Evolutionary conservation across 495 filamentous ascomycete genomes (phyloP).

Genomic region (Penicillium manginii): DNA sequence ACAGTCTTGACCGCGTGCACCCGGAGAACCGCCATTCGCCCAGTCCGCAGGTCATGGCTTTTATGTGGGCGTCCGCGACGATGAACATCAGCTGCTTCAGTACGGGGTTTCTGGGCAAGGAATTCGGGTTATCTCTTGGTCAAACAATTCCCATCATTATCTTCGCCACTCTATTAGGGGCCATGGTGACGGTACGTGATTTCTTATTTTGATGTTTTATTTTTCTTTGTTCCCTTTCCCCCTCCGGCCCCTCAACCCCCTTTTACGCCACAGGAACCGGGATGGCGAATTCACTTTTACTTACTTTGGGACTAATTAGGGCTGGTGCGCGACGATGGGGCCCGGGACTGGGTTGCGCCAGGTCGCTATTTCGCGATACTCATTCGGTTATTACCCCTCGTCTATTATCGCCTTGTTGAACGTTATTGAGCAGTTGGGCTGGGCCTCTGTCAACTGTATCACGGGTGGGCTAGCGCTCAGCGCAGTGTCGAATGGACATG

Average conservation of each 20-base stretch:
- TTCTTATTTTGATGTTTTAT: no score
- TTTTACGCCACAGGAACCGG: background rate
- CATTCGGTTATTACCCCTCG: constrained; percentile 38
- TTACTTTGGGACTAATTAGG: constrained; percentile 17
- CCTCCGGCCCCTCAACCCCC: background rate
- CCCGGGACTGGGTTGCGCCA: constrained; percentile 83
- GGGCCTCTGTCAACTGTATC: constrained; percentile 43
- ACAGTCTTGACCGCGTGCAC: constrained; percentile 53
- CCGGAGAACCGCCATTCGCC: constrained; percentile 46
- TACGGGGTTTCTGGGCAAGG: constrained; percentile 40
- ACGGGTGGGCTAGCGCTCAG: constrained; percentile 42
- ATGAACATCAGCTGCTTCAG: constrained; percentile 59
- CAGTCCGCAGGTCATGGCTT: constrained; percentile 47
- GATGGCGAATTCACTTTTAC: background rate
- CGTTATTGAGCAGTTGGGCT: constrained; percentile 38
- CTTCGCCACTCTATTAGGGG: constrained; percentile 40
- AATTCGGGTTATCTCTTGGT: constrained; percentile 40
- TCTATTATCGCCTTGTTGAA: constrained; percentile 36
- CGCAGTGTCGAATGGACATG: constrained; percentile 38
- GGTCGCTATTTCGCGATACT: constrained; percentile 65
- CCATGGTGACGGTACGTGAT: constrained; percentile 48
- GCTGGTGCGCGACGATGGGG: constrained; percentile 58
- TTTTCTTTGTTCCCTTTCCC: background rate
- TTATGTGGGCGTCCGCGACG: constrained; percentile 56
- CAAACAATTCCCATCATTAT: constrained; percentile 41